Evolutionary conservation across 306 rosid genomes (phyloP).

Genomic region (Castanea sativa): DNA sequence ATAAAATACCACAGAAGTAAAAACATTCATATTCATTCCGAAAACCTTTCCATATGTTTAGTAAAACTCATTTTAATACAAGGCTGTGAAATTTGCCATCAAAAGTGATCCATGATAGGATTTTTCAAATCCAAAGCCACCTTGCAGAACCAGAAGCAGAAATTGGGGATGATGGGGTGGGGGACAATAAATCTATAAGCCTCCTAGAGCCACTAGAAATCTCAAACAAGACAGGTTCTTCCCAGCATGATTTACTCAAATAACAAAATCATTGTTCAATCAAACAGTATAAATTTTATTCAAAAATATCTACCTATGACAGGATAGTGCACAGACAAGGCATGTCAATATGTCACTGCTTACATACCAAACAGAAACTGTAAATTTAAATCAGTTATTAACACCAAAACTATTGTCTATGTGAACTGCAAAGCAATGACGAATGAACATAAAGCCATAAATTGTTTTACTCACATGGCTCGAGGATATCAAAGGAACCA

Average conservation of each 20-base stretch:
- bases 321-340: constrained; percentile 6
- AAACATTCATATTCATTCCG: background rate
- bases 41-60: background rate
- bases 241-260: background rate
- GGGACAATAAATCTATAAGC: background rate
- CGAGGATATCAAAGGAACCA: constrained; percentile 35
- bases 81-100: background rate
- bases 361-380: background rate
- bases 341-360: background rate
- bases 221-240: background rate
- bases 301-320: background rate
- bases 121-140: background rate
- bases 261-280: background rate
- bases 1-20: background rate
- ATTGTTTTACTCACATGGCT: constrained; percentile 43
- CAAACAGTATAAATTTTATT: background rate
- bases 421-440: background rate
- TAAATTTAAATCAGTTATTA: background rate
- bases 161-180: background rate
- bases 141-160: background rate
- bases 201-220: background rate
- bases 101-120: background rate
- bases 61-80: background rate
- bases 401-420: background rate
- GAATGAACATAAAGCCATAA: background rate